phyloP scores from a whole-genome alignment of 345 rosid genomes.

The Punica granatum region DNA sequence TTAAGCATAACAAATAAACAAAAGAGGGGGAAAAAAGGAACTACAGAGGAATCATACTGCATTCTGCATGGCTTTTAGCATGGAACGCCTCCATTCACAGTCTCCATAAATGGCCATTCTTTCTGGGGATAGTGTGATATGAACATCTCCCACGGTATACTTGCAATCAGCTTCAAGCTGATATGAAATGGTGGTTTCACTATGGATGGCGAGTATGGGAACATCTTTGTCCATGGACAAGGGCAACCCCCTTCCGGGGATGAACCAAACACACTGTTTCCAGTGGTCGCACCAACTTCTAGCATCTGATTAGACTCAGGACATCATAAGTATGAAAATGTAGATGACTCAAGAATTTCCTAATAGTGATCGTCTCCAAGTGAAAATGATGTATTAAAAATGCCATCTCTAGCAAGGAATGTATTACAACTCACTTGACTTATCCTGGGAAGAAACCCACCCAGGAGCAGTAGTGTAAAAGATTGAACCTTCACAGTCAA shows the following conservation, averaged over 20 bases:
- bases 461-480: constrained; percentile 86
- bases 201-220: constrained; percentile 55
- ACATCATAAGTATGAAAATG: not conserved
- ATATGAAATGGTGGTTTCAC: constrained; percentile 55
- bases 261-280: constrained; percentile 96
- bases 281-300: constrained; percentile 93
- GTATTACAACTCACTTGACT: constrained; percentile 28
- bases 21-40: constrained; percentile 4
- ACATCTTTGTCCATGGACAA: constrained; percentile 50
- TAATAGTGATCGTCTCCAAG: not conserved
- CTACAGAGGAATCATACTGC: constrained; percentile 43
- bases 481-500: constrained; percentile 71
- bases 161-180: constrained; percentile 29
- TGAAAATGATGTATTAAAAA: not conserved
- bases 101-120: constrained; percentile 76
- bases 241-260: constrained; percentile 46
- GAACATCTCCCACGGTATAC: constrained; percentile 28
- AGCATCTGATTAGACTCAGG: constrained; percentile 33
- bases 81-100: constrained; percentile 49
- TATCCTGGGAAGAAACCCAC: constrained; percentile 54
- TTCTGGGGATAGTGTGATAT: constrained; percentile 59
- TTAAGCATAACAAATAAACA: not conserved
- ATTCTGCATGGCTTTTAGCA: constrained; percentile 42
- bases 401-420: not conserved
- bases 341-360: not conserved